These are phyloP conservation scores for Pseudohyphozyma bogoriensis DNA, from an alignment of 768 basidiomycete genomes.

Conservation along the genomic window DNA sequence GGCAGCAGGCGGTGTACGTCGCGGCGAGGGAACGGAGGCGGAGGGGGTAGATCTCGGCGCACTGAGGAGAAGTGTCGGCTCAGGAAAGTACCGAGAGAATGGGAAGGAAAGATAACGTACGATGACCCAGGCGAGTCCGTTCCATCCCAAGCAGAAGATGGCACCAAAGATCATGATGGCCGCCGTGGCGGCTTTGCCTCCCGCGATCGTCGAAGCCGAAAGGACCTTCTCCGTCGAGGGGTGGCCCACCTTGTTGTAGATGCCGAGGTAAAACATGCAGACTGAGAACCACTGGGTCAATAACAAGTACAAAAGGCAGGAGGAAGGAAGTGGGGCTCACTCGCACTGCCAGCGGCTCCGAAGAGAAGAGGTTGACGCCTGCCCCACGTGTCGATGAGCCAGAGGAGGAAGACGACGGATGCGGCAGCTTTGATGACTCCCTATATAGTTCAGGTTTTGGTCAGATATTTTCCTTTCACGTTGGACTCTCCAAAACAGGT, in stretches of 20 bases:
- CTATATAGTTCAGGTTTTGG: no score
- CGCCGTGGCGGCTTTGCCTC: slow-evolving; percentile 8
- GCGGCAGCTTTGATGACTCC: slow-evolving; percentile 41
- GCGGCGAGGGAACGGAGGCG: slow-evolving; percentile 13
- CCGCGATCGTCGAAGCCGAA: slow-evolving; percentile 5
- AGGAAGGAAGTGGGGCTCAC: no score
- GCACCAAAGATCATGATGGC: slow-evolving; percentile 34
- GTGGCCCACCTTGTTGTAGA: slow-evolving; percentile 29
- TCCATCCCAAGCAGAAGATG: slow-evolving; percentile 45
- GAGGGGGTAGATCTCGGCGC: slow-evolving; percentile 42
- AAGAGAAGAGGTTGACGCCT: slow-evolving; percentile 42
- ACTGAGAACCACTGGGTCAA: no score
- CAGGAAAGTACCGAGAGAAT: no score
- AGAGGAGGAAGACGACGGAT: slow-evolving; percentile 42
- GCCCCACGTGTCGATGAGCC: slow-evolving; percentile 43
- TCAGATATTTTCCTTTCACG: no score
- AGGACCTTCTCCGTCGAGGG: background rate
- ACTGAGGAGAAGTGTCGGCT: no score
- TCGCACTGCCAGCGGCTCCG: slow-evolving; percentile 40
- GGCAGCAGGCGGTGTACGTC: slow-evolving; percentile 22
- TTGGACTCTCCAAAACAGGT: no score
- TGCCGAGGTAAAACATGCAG: slow-evolving; percentile 42
- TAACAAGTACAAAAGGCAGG: no score
- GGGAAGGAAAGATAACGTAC: no score
- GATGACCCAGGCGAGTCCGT: slow-evolving; percentile 46